Evolutionary conservation across 352 stramenopile genomes (phyloP), one percentile per base, ranked within the genome.

Genomic region (Phytophthora ramorum): DNA sequence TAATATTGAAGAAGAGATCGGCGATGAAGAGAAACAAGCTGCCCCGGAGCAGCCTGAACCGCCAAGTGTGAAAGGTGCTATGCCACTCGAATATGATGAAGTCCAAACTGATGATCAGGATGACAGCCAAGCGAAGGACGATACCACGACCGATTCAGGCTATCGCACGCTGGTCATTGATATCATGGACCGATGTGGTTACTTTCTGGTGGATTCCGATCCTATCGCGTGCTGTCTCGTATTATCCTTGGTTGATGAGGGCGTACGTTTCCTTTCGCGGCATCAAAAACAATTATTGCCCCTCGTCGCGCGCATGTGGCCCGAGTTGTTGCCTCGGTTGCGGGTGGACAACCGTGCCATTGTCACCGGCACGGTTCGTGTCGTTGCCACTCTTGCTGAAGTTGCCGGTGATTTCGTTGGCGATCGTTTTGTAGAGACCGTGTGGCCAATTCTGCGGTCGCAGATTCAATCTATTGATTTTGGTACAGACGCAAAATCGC

Each of bases 401-500:
- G 68, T 76, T 58, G 87, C 81, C 16, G 83, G 78, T 0, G 89
- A 96, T 52, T 95, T 95, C 55, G 84, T 96, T 35, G 86, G 78
- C 26, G 84, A 93, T 45, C 75, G 81, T 3, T 95, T 96, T 62
- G 81, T 95, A 7, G 78, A 95, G 59, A 83, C 73, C 3, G 75
- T 92, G n/a, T 96, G 89, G 89, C 87, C 89, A 30, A 45, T 71
- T 7, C 57, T 93, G 13, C 70, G 67, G 32, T 56, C 52, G 13
- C 66, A 91, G 43, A 63, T 96, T 17, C 17, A 64, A 37, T 51
- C 52, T 2, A 81, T 91, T 32, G 48, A 73, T 32, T 68, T 78
- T 28, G 66, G 52, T 19, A 14, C 35, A 7, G 71, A 79, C n/a
- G 48, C 67, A 8, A 71, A 60, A 37, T 45, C 79, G 28, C 69